Evolutionary conservation across 2,329 filamentous ascomycete genomes (phyloP), one percentile per base, ranked within the genome.

Genomic region (Chalaropsis ovoidea): DNA sequence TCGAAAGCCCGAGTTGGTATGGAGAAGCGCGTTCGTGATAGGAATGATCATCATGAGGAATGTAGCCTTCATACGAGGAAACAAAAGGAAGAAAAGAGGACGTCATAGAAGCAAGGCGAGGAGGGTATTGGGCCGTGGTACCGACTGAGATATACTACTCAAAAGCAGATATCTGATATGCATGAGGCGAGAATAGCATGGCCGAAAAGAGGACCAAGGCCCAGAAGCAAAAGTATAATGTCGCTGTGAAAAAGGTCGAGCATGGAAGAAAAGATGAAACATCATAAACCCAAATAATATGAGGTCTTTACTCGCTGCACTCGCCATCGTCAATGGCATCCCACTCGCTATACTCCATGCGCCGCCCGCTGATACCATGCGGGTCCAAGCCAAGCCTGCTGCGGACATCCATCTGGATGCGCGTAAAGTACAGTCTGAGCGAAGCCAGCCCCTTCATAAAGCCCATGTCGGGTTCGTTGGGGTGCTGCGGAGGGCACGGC

Each of bases 391-490:
- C 81, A 67, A 85, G 73, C 68, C 83, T 80, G 10, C 74, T 72
- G 62, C 82, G 76, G 41, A 93, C 82, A 69, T 97, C 92, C 70
- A 83, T 84, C 77, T 94, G 87, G 64, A 99, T 96, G 65, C 86
- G 84, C 70, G 92, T 81, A 71, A 99, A 95, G 74, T 96, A 97
- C 72, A 85, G 83, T 66, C 85, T 82, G 70, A 99, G 77, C 2
- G 86, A 90, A 63, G 86, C 81, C 67, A 99, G 76, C 0, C 94
- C 94, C 65, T 92, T 86, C 49, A 99, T 78, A 72, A 97, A 99
- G 0, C 94, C 94, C 35, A 86, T 83, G 70, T 99, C 94, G 6
- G 95, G 86, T 68, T 90, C 86, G 43, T 87, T 78, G 0, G 90
- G 89, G 72, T 95, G 84, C 67, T 84, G 82, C 3, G 94, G 94